Evolutionary conservation across 257 asterid species (phyloP).

Genomic region (Phtheirospermum japonicum): DNA sequence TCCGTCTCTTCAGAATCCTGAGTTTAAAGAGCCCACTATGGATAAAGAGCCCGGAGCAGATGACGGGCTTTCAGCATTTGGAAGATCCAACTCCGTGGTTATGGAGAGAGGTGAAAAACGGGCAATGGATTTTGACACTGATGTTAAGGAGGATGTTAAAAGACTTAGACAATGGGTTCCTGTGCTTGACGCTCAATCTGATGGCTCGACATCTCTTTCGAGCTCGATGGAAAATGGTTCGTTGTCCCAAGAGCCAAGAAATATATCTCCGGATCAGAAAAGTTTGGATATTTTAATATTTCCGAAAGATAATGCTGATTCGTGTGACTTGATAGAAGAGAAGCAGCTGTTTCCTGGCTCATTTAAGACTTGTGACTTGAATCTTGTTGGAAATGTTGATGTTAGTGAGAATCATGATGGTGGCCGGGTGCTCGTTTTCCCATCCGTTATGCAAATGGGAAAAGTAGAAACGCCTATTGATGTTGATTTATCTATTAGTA

Average conservation of each 20-base stretch:
- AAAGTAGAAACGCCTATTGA: conserved; percentile 46
- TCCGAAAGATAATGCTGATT: conserved; percentile 39
- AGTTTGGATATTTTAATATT: conserved; percentile 46
- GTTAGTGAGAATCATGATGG: conserved; percentile 48
- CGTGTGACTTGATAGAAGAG: conserved; percentile 52
- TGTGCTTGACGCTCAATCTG: conserved; percentile 30
- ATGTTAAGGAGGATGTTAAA: conserved; percentile 46
- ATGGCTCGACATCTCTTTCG: conserved; percentile 37
- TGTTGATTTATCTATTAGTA: conserved; percentile 68
- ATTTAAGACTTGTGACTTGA: conserved; percentile 84
- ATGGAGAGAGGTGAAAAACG: conserved; percentile 62
- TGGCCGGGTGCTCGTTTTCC: conserved; percentile 39
- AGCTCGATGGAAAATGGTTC: conserved; percentile 43
- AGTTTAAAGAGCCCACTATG: conserved; percentile 31
- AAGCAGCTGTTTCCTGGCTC: conserved; percentile 66
- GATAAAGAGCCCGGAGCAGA: conserved; percentile 39
- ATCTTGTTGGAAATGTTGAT: conserved; percentile 71
- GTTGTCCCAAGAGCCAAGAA: conserved; percentile 40
- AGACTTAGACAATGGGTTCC: conserved; percentile 53
- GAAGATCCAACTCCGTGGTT: conserved; percentile 36
- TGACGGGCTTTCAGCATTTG: conserved; percentile 41
- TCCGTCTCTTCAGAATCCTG: conserved; percentile 38
- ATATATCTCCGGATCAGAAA: conserved; percentile 46
- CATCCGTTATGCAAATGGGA: conserved; percentile 42
- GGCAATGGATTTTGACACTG: conserved; percentile 38